Percentiles rank a stretch among this genome's conserved stretches.
phyloP scores from a whole-genome alignment of 2,329 filamentous ascomycete species.

The Trichophyton equinum region DNA sequence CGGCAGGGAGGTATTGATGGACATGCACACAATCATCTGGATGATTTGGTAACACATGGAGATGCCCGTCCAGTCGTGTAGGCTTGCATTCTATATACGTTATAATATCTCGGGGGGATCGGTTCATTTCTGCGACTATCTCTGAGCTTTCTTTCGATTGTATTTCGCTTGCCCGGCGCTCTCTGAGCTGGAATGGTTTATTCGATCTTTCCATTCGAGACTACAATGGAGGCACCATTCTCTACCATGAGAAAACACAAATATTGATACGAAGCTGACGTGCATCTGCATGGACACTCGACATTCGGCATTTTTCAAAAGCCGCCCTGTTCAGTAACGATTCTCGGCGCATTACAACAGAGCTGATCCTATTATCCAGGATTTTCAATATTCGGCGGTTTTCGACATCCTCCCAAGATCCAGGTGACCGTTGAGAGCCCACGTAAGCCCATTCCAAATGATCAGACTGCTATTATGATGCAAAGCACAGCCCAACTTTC shows the following conservation, averaged over 20 bases:
- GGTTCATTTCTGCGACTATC: not conserved
- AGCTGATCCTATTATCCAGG: not conserved
- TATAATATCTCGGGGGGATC: not conserved
- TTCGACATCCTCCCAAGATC: not conserved
- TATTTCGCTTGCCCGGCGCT: not conserved
- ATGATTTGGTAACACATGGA: not conserved
- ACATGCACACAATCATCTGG: not conserved
- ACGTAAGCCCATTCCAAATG: not conserved
- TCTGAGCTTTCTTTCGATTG: not conserved
- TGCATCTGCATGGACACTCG: not conserved
- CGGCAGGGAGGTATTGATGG: not conserved
- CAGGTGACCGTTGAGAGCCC: not conserved
- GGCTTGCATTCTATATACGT: not conserved
- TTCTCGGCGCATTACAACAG: not conserved
- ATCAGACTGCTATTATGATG: not conserved
- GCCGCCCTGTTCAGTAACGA: not conserved
- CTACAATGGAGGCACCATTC: not conserved
- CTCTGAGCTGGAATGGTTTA: not conserved
- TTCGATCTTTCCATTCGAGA: not conserved
- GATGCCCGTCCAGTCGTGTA: not conserved
- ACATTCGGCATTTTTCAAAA: not conserved
- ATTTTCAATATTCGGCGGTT: not conserved
- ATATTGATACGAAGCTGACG: not conserved
- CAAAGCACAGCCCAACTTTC: not conserved
- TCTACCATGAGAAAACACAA: not conserved